Conservation (phyloP, 305 asterid genomes). For the Stenogyne calaminthoides region DNA sequence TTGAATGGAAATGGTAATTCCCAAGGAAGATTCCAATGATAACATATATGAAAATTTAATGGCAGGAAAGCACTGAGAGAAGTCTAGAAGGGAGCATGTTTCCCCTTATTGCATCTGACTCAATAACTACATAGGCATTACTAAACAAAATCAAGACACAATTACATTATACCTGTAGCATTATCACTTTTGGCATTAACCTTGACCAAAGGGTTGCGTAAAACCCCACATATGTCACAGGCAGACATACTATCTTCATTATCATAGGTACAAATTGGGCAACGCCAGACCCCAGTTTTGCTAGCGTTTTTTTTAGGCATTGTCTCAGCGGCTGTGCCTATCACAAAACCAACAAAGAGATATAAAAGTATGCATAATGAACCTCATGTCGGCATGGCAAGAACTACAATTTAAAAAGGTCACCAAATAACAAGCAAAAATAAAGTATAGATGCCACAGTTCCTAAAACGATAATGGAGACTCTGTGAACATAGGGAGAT, state of each 20-base stretch:
- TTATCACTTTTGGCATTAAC: no score
- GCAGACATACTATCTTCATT: constrained; percentile 77
- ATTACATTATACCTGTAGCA: no score
- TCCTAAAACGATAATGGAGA: background rate
- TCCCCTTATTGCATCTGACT: no score
- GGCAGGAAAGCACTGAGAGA: constrained; percentile 20
- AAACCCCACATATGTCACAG: no score
- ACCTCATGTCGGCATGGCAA: background rate
- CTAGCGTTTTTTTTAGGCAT: constrained; percentile 39
- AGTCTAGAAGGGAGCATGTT: no score
- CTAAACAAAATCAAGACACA: no score
- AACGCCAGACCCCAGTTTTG: constrained; percentile 62
- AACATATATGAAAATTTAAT: constrained; percentile 12
- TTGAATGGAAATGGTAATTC: constrained; percentile 23
- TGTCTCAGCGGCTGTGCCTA: constrained; percentile 45
- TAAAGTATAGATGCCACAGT: background rate
- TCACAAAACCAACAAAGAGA: constrained; percentile 33
- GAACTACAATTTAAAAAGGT: background rate
- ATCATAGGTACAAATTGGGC: constrained; percentile 86
- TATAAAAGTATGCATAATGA: constrained; percentile 5
- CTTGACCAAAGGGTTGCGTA: no score
- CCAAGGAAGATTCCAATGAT: constrained; percentile 23
- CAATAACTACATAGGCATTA: no score
- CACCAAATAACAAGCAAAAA: background rate
- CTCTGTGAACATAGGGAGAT: background rate